Base-by-base conservation (phyloP, 768 basidiomycete species). In the Russula earlei region DNA sequence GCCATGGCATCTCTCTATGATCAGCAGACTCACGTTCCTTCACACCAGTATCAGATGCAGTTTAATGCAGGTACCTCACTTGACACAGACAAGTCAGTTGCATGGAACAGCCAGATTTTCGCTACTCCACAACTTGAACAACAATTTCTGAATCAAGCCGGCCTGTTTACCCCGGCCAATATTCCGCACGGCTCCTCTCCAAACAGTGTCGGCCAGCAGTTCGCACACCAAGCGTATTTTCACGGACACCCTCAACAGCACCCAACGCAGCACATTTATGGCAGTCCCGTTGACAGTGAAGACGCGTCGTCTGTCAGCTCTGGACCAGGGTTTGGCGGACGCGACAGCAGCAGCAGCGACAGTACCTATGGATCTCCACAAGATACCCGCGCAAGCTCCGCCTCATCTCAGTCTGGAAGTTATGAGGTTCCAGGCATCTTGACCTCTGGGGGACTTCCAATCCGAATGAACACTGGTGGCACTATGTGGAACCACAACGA, bases 1-100 rank as follows among this genome's bases (percentile, higher is more conserved):
- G 74, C 74, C 2, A 75, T 79, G 71, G 66, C 75, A 49, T 63
- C 71, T 12, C 60, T 73, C 29, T 77, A 77, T 56, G 75, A 77
- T 52, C 68, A 74, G 43, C 67, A 69, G 52, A 51, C 64, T 33
- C 62, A 59, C 33, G 68, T 72, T 53, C 56, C 66, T 29, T 14
- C 63, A 17, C 62, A 66, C 31, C 71, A 72, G 43, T 74, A 60
- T 31, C 61, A 58, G 50, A 62, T 61, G 61, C 62, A 63, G 42
- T 47, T 37, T 42, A 53, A 52, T 25, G 27, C 59, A 19, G 58
- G 61, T 41, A 41, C 59, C 34, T 15, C 61, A 4, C 55, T 62
- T 29, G 64, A 68, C 0, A 34, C 49, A 33, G 65, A 67, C 46
- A 73, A 72, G 51, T 54, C 57, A 19, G 47, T 58, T 9, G 54